Base-by-base conservation (phyloP, 2,329 filamentous ascomycete genomes). In the Hymenoscyphus occultus region DNA sequence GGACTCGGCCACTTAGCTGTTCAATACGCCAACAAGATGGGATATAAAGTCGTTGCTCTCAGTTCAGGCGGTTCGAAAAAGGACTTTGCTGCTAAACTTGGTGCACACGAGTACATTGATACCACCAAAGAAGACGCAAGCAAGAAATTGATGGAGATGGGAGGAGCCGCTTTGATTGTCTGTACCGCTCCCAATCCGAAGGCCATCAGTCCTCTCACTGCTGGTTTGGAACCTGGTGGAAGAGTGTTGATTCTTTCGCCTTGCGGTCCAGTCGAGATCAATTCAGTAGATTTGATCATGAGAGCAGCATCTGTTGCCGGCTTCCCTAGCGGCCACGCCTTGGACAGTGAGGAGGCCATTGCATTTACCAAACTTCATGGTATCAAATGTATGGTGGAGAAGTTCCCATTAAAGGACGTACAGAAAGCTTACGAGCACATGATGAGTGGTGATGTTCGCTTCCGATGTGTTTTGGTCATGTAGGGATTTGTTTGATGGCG, bases 1-100 rank as follows among this genome's bases (percentile, higher is more conserved):
- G 91, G 91, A 1, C 81, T 93, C 0, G 91, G 91, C 1, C 91
- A 94, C 76, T 76, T 94, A 39, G 91, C 90, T 0, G 86, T 93
- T 39, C 90, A 93, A 74, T 93, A 89, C 74, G 90, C 90, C 4
- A 80, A 80, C 60, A 87, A 87, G 77, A 92, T 93, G 90, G 91
- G 91, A 4, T 93, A 89, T 76, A 83, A 85, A 65, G 86, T 91
- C 5, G 86, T 86, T 1, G 91, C 89, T 0, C 81, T 93, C 60
- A 89, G 86, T 10, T 84, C 85, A 0, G 86, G 86, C 9, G 83
- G 86, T 66, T 81, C 80, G 70, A 94, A 94, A 81, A 83, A 83
- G 66, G 83, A 86, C 0, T 90, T 93, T 72, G 89, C 90, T 0
- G 75, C 78, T 65, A 74, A 82, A 71, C 79, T 91, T 1, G 88